These are phyloP conservation scores for Sporothrix schenckii DNA, from an alignment of 2,329 filamentous ascomycete genomes.

Conservation along the genomic window DNA sequence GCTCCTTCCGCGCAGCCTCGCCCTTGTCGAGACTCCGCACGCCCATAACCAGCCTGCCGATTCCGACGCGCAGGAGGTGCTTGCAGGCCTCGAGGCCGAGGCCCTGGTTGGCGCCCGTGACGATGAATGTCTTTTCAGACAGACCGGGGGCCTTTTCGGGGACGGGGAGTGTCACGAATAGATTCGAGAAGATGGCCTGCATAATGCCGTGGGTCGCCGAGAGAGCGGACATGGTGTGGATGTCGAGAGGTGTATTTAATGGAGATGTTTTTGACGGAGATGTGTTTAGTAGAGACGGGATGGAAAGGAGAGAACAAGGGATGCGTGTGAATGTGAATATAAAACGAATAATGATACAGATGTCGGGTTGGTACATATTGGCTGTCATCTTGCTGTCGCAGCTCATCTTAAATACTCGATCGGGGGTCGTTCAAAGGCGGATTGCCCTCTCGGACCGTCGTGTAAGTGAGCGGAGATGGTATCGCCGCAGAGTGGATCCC, in stretches of 20 bases:
- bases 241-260: background rate
- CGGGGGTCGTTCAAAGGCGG: background rate
- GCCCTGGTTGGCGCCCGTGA: conserved; percentile 51
- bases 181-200: conserved; percentile 28
- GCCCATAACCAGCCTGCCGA: conserved; percentile 47
- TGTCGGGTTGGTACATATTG: background rate
- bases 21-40: conserved; percentile 44
- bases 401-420: background rate
- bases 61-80: conserved; percentile 45
- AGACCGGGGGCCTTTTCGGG: conserved; percentile 15
- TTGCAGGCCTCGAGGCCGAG: conserved; percentile 48
- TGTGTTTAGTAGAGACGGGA: no score
- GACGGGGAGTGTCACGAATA: conserved; percentile 27
- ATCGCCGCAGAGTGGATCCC: background rate
- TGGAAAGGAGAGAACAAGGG: background rate
- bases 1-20: conserved; percentile 37
- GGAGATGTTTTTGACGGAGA: background rate
- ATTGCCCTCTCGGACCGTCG: background rate
- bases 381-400: background rate
- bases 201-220: background rate
- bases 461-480: conserved; percentile 23
- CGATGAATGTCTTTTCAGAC: conserved; percentile 42
- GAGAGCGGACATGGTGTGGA: conserved; percentile 11
- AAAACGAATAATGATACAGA: background rate
- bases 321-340: no score